A percentile compares a stretch with the other conserved stretches of the same genome.
phyloP scores from a whole-genome alignment of 129 eudicot species.

The Flaveria ramosissima region DNA sequence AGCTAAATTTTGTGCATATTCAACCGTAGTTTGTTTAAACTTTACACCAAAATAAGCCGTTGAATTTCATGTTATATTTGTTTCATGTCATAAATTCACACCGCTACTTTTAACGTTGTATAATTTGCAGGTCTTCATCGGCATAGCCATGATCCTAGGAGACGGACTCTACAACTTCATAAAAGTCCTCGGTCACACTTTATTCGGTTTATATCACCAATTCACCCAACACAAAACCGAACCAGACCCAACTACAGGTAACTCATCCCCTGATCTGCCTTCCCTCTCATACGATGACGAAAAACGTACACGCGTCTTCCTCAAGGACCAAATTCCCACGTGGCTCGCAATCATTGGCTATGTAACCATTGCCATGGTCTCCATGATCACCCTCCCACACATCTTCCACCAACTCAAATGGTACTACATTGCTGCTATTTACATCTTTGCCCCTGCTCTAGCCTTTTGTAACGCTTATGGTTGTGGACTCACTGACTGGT shows the following conservation, averaged over 20 bases:
- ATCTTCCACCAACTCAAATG: constrained; percentile 73
- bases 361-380: constrained; percentile 52
- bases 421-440: constrained; percentile 73
- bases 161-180: constrained; percentile 90
- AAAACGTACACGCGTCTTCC: constrained; percentile 64
- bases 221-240: constrained; percentile 25
- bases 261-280: constrained; percentile 30
- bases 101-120: background rate
- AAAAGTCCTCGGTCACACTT: constrained; percentile 69
- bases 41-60: background rate
- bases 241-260: constrained; percentile 37
- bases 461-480: constrained; percentile 96
- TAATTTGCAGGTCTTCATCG: constrained; percentile 65
- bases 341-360: constrained; percentile 79
- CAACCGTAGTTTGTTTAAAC: background rate
- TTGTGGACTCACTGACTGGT: constrained; percentile 96
- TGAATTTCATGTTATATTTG: background rate
- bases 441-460: constrained; percentile 60
- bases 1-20: background rate
- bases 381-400: constrained; percentile 64
- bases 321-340: constrained; percentile 78
- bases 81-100: background rate
- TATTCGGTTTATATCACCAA: constrained; percentile 59
- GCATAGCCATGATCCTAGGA: constrained; percentile 88
- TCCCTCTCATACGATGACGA: constrained; percentile 62